Evolutionary conservation across 768 basidiomycete genomes (phyloP).

Genomic region (Lentinula boryana): DNA sequence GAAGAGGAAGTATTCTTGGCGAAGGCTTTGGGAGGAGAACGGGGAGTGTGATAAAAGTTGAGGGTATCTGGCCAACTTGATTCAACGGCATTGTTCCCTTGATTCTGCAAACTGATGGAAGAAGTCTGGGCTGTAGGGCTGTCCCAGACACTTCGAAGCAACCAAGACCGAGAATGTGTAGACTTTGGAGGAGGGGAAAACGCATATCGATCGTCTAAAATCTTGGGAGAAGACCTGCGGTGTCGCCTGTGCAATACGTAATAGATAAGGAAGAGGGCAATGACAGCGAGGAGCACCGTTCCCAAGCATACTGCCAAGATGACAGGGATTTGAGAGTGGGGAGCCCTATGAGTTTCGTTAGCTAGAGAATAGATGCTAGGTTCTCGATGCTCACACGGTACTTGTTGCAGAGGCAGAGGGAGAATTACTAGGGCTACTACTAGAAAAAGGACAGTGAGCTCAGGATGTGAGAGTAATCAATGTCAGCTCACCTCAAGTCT

Average conservation of each 20-base stretch:
- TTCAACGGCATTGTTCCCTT: background rate
- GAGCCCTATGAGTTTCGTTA: background rate
- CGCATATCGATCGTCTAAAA: background rate
- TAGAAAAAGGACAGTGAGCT: background rate
- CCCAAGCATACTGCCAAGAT: background rate
- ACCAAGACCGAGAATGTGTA: background rate
- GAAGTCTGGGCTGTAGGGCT: background rate
- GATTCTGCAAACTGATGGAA: background rate
- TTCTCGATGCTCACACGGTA: too few relatives aligned
- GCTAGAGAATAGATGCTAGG: background rate
- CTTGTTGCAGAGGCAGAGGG: background rate
- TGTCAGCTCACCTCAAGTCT: too few relatives aligned
- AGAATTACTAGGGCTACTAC: background rate
- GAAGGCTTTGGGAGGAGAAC: background rate
- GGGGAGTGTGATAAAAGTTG: slow-evolving; percentile 3
- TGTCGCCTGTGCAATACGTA: background rate
- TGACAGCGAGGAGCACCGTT: background rate
- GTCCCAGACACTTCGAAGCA: background rate
- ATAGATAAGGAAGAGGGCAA: background rate
- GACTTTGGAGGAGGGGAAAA: background rate
- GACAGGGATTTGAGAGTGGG: background rate
- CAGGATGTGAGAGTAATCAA: too few relatives aligned
- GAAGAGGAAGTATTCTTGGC: background rate
- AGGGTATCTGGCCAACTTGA: background rate
- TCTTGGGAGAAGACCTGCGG: background rate